Evolutionary conservation across 2,329 filamentous ascomycete genomes (phyloP).

Genomic region (Colletotrichum truncatum): DNA sequence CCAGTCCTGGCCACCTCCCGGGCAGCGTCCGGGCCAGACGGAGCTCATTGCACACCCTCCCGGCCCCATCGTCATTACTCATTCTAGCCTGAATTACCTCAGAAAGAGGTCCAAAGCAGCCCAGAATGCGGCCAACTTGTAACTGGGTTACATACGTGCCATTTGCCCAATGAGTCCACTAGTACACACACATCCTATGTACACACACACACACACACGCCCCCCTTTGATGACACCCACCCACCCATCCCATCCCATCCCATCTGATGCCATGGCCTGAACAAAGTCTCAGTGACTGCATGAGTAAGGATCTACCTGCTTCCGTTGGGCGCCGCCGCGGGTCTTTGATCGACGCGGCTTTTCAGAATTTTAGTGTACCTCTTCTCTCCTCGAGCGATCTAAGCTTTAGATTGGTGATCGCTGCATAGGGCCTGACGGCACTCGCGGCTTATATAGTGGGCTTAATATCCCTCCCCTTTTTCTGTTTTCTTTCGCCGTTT

Average conservation of each 20-base stretch:
- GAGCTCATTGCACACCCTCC: conserved; percentile 25
- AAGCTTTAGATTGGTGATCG: conserved; percentile 27
- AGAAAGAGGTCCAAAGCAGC: neutral
- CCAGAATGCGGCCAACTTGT: neutral
- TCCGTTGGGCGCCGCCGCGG: conserved; percentile 27
- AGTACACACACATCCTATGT: no score
- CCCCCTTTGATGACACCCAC: neutral
- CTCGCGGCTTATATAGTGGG: conserved; percentile 28
- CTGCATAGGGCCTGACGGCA: conserved; percentile 25
- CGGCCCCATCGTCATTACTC: conserved; percentile 30
- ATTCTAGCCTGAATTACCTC: conserved; percentile 24
- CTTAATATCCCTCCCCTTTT: neutral
- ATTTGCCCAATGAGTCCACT: no score
- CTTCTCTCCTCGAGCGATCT: conserved; percentile 26
- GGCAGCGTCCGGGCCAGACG: conserved; percentile 28
- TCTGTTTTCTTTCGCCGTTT: neutral
- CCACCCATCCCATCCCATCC: neutral
- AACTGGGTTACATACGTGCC: neutral
- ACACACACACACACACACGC: neutral
- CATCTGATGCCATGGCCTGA: neutral
- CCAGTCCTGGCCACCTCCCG: conserved; percentile 11
- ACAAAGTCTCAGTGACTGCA: conserved; percentile 4
- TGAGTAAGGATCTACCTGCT: conserved; percentile 27
- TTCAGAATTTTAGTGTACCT: conserved; percentile 22
- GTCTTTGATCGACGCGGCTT: conserved; percentile 23